Evolutionary conservation across 2,329 filamentous ascomycete genomes (phyloP).

Genomic region (Trichoderma sp.): DNA sequence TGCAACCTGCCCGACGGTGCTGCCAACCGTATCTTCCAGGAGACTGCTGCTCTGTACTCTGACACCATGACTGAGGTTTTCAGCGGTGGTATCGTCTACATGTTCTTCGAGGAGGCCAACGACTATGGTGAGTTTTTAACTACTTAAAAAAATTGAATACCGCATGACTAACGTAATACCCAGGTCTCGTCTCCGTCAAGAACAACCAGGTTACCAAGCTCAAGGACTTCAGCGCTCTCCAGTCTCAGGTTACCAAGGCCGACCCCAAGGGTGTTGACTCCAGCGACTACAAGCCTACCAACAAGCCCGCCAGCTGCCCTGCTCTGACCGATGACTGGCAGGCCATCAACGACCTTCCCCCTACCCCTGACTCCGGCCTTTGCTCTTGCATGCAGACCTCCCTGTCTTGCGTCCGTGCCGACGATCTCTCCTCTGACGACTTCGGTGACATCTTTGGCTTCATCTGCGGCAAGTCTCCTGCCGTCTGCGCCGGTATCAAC

Average conservation of each 20-base stretch:
- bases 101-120: conserved; percentile 93
- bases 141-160: not conserved
- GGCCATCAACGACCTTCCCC: conserved; percentile 66
- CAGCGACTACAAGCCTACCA: conserved; percentile 69
- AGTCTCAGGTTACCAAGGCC: conserved; percentile 65
- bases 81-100: conserved; percentile 97
- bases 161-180: conserved; percentile 17
- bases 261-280: conserved; percentile 65
- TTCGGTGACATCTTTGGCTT: conserved; percentile 69
- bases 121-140: conserved; percentile 65
- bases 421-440: conserved; percentile 54
- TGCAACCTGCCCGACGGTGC: conserved; percentile 70
- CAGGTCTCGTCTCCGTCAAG: conserved; percentile 63
- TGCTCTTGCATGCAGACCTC: conserved; percentile 83
- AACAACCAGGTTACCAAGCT: conserved; percentile 63
- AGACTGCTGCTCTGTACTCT: conserved; percentile 79
- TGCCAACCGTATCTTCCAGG: conserved; percentile 74
- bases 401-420: conserved; percentile 66
- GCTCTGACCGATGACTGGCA: conserved; percentile 63
- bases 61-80: conserved; percentile 80
- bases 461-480: conserved; percentile 61
- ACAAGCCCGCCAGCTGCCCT: conserved; percentile 72
- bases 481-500: conserved; percentile 65
- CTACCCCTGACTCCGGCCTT: conserved; percentile 71
- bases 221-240: conserved; percentile 72